Conservation (phyloP, 495 filamentous ascomycete species). For the Hypoxylon rickii region DNA sequence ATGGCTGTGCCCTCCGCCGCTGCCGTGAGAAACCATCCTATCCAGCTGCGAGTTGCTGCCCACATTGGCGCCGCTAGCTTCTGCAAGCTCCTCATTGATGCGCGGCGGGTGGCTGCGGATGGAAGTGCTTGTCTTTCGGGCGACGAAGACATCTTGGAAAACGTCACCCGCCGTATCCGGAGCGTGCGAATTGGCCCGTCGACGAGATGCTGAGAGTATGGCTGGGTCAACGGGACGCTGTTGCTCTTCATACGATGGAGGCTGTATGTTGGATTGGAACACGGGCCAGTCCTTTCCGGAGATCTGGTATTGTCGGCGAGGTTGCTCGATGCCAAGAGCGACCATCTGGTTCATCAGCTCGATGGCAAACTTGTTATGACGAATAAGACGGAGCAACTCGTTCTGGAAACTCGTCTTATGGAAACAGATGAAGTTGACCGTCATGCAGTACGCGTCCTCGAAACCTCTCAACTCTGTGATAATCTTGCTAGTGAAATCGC, state of each 20-base stretch:
- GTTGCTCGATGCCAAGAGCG: conserved; percentile 87
- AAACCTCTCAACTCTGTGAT: conserved; percentile 81
- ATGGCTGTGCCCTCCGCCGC: conserved; percentile 13
- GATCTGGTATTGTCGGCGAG: conserved; percentile 75
- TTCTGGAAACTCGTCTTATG: conserved; percentile 94
- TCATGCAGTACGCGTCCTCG: conserved; percentile 65
- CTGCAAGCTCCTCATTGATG: conserved; percentile 31
- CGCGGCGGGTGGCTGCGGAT: conserved; percentile 25
- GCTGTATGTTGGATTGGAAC: conserved; percentile 48
- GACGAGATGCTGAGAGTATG: conserved; percentile 31
- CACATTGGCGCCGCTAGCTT: conserved; percentile 7
- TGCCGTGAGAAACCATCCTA: conserved; percentile 17
- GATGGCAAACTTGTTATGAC: conserved; percentile 94
- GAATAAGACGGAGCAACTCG: conserved; percentile 83
- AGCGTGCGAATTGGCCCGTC: conserved; percentile 33
- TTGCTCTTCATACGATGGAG: conserved; percentile 36
- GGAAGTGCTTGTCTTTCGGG: conserved; percentile 28
- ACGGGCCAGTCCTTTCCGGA: conserved; percentile 54
- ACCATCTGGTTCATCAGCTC: conserved; percentile 85
- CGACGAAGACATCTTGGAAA: conserved; percentile 38
- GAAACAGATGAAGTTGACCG: conserved; percentile 94
- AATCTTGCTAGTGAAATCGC: conserved; percentile 89
- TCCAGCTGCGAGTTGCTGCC: conserved; percentile 24
- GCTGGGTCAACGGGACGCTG: conserved; percentile 27
- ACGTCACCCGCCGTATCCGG: conserved; percentile 28